phyloP scores from a whole-genome alignment of 345 rosid genomes.

The Trapa incisa region DNA sequence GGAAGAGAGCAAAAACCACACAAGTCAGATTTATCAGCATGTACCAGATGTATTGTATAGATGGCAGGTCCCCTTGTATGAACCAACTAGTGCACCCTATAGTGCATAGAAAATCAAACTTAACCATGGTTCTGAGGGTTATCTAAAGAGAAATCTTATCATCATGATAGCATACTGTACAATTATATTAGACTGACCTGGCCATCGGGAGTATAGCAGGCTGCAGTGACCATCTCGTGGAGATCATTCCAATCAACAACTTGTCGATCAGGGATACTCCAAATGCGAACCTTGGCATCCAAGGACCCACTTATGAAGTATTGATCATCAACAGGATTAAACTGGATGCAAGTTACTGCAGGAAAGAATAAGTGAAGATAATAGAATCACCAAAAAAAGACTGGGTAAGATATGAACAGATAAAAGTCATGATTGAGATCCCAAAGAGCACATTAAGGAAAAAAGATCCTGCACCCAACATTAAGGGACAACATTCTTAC shows the following conservation, averaged over 20 bases:
- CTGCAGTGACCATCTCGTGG: conserved; percentile 98
- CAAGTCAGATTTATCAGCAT: conserved; percentile 2
- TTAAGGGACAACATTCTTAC: neutral
- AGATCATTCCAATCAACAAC: conserved; percentile 95
- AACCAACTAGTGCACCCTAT: conserved; percentile 89
- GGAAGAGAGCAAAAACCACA: neutral
- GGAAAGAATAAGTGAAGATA: conserved; percentile 5
- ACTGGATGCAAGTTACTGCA: conserved; percentile 97
- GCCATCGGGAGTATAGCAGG: conserved; percentile 95
- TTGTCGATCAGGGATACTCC: conserved; percentile 93
- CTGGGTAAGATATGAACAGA: conserved; percentile 4
- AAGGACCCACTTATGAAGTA: conserved; percentile 97
- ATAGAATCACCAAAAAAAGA: neutral
- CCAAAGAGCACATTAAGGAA: neutral
- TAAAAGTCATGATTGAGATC: neutral
- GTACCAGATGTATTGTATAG: conserved; percentile 61
- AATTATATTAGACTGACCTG: conserved; percentile 39
- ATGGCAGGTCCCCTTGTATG: conserved; percentile 84
- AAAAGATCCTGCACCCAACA: neutral
- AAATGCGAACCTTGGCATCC: conserved; percentile 90
- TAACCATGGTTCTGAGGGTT: neutral
- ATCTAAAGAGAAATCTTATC: neutral
- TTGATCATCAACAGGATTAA: conserved; percentile 90
- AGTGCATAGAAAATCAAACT: conserved; percentile 10
- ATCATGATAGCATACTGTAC: neutral